Evolutionary conservation across 768 basidiomycete genomes (phyloP).

Genomic region (Coprinellus aureogranulatus): DNA sequence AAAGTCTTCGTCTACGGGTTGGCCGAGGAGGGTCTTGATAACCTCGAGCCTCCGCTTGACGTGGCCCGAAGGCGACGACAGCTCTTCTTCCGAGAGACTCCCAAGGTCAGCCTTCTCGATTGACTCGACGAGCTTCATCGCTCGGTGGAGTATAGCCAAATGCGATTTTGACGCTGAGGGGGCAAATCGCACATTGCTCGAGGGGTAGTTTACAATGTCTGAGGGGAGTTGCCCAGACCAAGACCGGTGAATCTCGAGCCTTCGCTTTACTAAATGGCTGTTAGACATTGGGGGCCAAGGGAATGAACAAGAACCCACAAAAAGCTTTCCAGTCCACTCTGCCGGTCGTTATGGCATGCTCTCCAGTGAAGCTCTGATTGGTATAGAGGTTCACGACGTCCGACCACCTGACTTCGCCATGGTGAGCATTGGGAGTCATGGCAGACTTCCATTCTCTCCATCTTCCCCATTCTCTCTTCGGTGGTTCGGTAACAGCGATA

Average conservation of each 20-base stretch:
- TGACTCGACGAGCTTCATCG: neutral
- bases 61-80: too few species aligned
- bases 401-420: neutral
- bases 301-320: neutral
- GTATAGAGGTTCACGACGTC: neutral
- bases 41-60: too few species aligned
- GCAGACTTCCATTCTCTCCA: neutral
- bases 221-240: conserved; percentile 1
- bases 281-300: neutral
- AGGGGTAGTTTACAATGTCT: neutral
- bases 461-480: neutral
- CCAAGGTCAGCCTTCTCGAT: neutral
- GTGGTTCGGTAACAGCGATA: neutral
- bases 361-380: neutral
- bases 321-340: conserved; percentile 4
- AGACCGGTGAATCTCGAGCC: neutral
- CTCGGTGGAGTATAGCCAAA: neutral
- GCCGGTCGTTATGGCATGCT: neutral
- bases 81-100: too few species aligned
- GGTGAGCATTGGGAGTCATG: neutral
- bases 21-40: too few species aligned
- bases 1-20: too few species aligned
- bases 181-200: neutral
- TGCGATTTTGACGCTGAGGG: neutral
- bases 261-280: neutral